phyloP scores from a whole-genome alignment of 305 asterid species.

The Plantago lanceolata region DNA sequence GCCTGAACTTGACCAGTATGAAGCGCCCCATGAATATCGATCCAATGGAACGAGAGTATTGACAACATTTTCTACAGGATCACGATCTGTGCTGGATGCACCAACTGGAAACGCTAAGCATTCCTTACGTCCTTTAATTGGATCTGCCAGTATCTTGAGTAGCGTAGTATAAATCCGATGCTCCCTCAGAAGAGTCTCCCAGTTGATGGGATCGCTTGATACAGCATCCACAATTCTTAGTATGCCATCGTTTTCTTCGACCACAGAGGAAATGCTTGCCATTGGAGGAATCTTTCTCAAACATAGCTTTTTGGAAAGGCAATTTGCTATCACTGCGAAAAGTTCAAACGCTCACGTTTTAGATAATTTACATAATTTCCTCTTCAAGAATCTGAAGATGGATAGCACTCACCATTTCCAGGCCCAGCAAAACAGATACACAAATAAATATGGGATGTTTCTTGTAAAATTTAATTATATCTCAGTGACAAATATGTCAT shows the following conservation, averaged over 20 bases:
- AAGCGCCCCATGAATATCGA: conserved; percentile 25
- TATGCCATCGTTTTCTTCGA: conserved; percentile 16
- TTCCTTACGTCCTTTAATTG: conserved; percentile 24
- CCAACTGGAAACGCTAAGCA: conserved; percentile 43
- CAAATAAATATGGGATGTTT: neutral
- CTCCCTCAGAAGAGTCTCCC: conserved; percentile 36
- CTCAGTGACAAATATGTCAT: neutral
- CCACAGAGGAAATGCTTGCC: conserved; percentile 12
- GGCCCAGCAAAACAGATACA: neutral
- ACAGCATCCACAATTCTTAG: conserved; percentile 7
- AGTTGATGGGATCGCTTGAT: conserved; percentile 11
- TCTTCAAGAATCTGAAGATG: neutral
- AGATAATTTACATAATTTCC: neutral
- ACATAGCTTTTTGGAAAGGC: conserved; percentile 33
- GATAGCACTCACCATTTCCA: neutral
- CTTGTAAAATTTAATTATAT: too few species aligned
- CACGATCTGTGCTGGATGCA: conserved; percentile 60
- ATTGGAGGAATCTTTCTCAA: conserved; percentile 30
- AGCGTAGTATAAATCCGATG: conserved; percentile 46
- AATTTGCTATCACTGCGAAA: conserved; percentile 33
- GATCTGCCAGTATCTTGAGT: conserved; percentile 31
- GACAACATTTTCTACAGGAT: conserved; percentile 35
- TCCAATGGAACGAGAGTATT: conserved; percentile 44
- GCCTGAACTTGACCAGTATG: conserved; percentile 75
- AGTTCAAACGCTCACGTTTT: neutral